phyloP scores from a whole-genome alignment of 257 asterid species.

The Apocynum venetum region DNA sequence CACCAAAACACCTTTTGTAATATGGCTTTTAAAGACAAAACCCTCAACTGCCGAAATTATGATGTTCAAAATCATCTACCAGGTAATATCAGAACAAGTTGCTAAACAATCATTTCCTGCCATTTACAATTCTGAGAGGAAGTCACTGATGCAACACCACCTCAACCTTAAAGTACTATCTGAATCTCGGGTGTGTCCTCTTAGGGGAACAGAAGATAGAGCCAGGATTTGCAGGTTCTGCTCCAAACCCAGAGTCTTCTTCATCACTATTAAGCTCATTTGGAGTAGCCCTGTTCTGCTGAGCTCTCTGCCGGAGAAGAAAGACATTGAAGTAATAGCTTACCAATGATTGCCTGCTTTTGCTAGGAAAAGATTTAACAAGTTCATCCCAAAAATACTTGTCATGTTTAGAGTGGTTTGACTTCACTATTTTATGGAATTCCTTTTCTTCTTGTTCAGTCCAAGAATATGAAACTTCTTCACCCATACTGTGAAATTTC shows the following conservation, averaged over 20 bases:
- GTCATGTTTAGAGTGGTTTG: constrained; percentile 20
- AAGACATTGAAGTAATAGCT: constrained; percentile 37
- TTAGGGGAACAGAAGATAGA: constrained; percentile 72
- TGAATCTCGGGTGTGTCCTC: constrained; percentile 33
- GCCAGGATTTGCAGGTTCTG: constrained; percentile 27
- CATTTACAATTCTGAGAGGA: constrained; percentile 34
- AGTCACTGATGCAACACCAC: constrained; percentile 5
- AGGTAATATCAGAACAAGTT: neutral
- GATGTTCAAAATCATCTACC: neutral
- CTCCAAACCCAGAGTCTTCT: constrained; percentile 29
- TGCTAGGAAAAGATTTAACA: constrained; percentile 26
- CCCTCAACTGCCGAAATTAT: neutral
- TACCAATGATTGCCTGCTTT: constrained; percentile 22
- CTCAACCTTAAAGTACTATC: constrained; percentile 19
- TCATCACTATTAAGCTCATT: constrained; percentile 65
- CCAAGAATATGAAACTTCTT: constrained; percentile 35
- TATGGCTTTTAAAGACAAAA: neutral
- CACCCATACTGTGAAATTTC: constrained; percentile 33
- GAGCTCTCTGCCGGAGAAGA: constrained; percentile 43
- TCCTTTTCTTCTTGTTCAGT: constrained; percentile 29
- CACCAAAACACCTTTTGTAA: neutral
- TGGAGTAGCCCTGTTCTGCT: constrained; percentile 56
- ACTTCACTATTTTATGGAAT: constrained; percentile 27
- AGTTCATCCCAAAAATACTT: constrained; percentile 38
- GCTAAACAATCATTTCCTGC: constrained; percentile 19